phyloP scores from a whole-genome alignment of 257 asterid species.

The Penstemon davidsonii region DNA sequence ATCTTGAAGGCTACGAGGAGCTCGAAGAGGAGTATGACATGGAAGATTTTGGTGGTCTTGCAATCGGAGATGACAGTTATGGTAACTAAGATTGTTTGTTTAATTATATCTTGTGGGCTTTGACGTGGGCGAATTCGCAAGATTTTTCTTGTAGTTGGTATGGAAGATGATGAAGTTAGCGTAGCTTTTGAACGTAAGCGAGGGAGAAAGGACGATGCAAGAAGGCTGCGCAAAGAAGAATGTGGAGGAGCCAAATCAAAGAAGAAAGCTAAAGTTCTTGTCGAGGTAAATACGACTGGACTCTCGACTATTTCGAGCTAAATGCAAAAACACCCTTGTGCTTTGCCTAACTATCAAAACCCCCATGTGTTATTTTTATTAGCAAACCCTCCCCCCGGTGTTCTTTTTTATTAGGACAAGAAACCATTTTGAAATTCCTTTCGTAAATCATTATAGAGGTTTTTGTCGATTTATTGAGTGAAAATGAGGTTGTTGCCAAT shows the following conservation, averaged over 20 bases:
- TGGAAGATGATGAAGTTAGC: conserved; percentile 41
- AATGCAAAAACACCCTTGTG: too few species aligned
- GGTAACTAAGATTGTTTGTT: conserved; percentile 36
- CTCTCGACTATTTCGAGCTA: not conserved
- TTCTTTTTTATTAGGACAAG: too few species aligned
- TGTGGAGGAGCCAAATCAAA: conserved; percentile 41
- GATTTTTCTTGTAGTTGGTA: conserved; percentile 34
- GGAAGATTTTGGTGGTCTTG: conserved; percentile 67
- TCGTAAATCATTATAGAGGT: too few species aligned
- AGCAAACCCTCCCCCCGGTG: too few species aligned
- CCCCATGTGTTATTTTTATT: too few species aligned
- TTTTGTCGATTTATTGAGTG: too few species aligned
- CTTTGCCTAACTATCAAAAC: too few species aligned
- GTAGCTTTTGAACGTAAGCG: conserved; percentile 42
- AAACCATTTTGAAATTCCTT: too few species aligned
- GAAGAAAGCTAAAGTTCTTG: conserved; percentile 69
- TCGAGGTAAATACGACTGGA: conserved; percentile 54
- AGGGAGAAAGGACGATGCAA: conserved; percentile 44
- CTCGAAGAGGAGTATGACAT: conserved; percentile 93
- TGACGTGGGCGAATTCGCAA: conserved; percentile 1
- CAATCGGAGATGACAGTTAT: conserved; percentile 37
- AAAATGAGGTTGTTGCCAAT: too few species aligned
- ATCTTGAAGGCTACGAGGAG: conserved; percentile 86
- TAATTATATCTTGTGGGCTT: conserved; percentile 5
- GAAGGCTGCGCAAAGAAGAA: conserved; percentile 50